phyloP scores from a whole-genome alignment of 176 grass and related monocot genomes.

The bread wheat (Triticum aestivum) region IWGSC_CS_RefSeq_v2.1 NC_057797.1:191642622-191643121 shows the following conservation, averaged over 20 bases:
- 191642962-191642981: constrained; percentile 1
- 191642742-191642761: neutral
- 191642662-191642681: constrained; percentile 28
- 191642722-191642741: neutral
- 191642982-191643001: neutral
- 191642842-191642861: constrained; percentile 21
- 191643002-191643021: too few species aligned
- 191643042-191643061: too few species aligned
- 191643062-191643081: too few species aligned
- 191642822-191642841: neutral
- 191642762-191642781: neutral
- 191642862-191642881: neutral
- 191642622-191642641: constrained; percentile 72
- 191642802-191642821: neutral
- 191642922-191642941: neutral
- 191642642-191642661: constrained; percentile 43
- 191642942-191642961: neutral
- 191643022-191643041: too few species aligned
- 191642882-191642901: neutral
- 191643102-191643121: too few species aligned
- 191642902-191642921: neutral
- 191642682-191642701: neutral
- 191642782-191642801: neutral
- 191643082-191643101: too few species aligned
- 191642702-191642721: neutral